Evolutionary conservation across 169 alveolate genomes (phyloP), one percentile per base, ranked within the genome.

Genomic region (Eimeria acervulina): DNA sequence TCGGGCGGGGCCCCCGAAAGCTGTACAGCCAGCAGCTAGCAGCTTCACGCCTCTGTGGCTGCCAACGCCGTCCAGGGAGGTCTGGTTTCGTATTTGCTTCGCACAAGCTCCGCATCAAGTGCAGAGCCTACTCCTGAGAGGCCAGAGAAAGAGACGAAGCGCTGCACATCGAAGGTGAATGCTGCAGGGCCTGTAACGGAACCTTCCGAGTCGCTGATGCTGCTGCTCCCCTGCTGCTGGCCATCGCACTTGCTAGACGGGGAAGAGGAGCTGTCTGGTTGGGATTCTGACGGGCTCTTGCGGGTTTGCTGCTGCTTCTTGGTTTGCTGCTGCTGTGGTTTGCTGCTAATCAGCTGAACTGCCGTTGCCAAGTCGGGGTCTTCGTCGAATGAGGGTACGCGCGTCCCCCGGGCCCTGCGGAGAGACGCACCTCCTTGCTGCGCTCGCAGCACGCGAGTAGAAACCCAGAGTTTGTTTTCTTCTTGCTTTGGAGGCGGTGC

Each of bases 281-380:
- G 51, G 36, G 80, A 38, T 23, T 61, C 80, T 33, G 42, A 1
- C 26, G 93, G 93, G 61, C 93, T 85, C 81, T 85, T 85, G 38
- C 93, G 93, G 21, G 31, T 12, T 38, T 85, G 93, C 93, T 52
- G 93, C 61, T 85, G 76, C 59, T 85, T 31, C 93, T 59, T 59
- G 12, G 33, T 21, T 8, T 61, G 81, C 81, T 85, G 93, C 44
- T 55, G 91, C 74, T 83, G 91, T 52, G 59, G 91, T n/a, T 61
- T 85, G 76, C 31, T 85, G 93, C 61, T 85, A 40, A 61, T 70
- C 51, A 85, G 40, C 93, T 85, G 93, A 31, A 61, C 93, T 59
- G 93, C 93, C 23, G 93, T 85, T 8, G 93, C 93, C 26, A 85
- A 28, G 61, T 85, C 93, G 3, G 93, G 93, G 17, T 85, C 93